phyloP scores from a whole-genome alignment of 352 stramenopile genomes.

The Phytopythium cucurbitacearum region DNA sequence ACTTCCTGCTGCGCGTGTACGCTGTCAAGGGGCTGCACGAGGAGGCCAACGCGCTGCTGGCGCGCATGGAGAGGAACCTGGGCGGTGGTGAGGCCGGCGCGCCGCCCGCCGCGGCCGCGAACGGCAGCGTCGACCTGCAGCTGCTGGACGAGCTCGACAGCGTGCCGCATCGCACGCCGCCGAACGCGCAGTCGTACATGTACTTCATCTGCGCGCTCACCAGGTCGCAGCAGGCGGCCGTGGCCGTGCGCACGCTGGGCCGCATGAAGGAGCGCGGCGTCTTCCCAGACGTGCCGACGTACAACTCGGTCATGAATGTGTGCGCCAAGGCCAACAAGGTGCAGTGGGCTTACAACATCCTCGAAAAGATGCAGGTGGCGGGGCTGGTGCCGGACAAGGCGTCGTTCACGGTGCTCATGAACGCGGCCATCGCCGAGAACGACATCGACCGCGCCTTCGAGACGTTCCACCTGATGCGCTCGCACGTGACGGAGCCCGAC shows the following conservation, averaged over 20 bases:
- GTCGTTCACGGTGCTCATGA: slow-evolving; percentile 81
- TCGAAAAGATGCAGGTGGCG: slow-evolving; percentile 83
- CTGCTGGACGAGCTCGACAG: slow-evolving; percentile 36
- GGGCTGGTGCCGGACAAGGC: slow-evolving; percentile 56
- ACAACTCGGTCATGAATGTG: slow-evolving; percentile 85
- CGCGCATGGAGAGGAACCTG: slow-evolving; percentile 72
- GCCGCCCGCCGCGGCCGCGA: slow-evolving; percentile 9
- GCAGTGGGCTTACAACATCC: slow-evolving; percentile 80
- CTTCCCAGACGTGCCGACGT: slow-evolving; percentile 43
- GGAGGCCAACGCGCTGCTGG: slow-evolving; percentile 65
- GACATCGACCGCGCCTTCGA: slow-evolving; percentile 80
- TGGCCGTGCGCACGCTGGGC: slow-evolving; percentile 64
- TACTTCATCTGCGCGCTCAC: slow-evolving; percentile 68
- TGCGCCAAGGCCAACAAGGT: slow-evolving; percentile 59
- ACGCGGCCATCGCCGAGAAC: slow-evolving; percentile 62
- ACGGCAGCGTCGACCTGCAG: slow-evolving; percentile 20
- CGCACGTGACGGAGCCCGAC: slow-evolving; percentile 63
- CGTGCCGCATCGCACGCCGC: slow-evolving; percentile 43
- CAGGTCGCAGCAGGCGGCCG: slow-evolving; percentile 32
- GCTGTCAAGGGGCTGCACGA: slow-evolving; percentile 54
- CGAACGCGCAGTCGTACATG: slow-evolving; percentile 69
- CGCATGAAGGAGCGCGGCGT: slow-evolving; percentile 79
- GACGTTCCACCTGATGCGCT: slow-evolving; percentile 83
- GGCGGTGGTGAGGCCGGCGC: slow-evolving; percentile 2
- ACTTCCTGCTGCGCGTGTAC: slow-evolving; percentile 72